Evolutionary conservation across 2,329 filamentous ascomycete species (phyloP), one percentile per base, ranked within the genome.

Genomic region (Bipolaris zeicola): DNA sequence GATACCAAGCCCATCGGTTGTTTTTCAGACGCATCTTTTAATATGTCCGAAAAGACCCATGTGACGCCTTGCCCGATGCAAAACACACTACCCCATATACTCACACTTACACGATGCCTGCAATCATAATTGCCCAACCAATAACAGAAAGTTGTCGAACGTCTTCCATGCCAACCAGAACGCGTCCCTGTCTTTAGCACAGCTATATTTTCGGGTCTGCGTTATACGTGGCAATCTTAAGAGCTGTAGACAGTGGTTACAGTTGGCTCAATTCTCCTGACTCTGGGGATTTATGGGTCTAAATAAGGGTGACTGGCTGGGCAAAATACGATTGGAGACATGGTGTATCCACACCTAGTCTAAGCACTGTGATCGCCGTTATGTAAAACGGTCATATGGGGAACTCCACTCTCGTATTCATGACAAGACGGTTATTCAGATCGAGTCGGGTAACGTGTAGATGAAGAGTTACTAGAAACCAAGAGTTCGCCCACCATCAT

Each of bases 11-110:
- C 39, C 39, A 54, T 43, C 41, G 50, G 22, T 34, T 55, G 36
- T 45, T 38, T 31, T 52, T 52, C 22, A 52, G 52, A 49, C 52
- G 18, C n/a, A 56, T 43, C 11, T 44, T 53, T 53, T 52, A 64
- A 64, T 62, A 43, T 64, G 50, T 58, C 56, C 46, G 54, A 58
- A 46, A 52, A 47, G 31, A 31, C 28, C 16, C 26, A 44, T 4
- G 31, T 43, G 41, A 43, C 41, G 26, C 24, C 5, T 44, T 28
- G n/a, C n/a, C 26, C 28, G n/a, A 36, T 52, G 34, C 46, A 48
- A 41, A 44, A 33, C 14, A 44, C 36, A 13, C 24, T 34, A 31
- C 28, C 28, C 28, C 28, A 31, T 31, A 31, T 31, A 31, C 11
- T 31, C 28, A 31, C 28, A 31, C 28, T 10, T 31, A 31, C 10